Evolutionary conservation across 768 basidiomycete genomes (phyloP), one percentile per base, ranked within the genome.

Genomic region (Pisolithus albus): DNA sequence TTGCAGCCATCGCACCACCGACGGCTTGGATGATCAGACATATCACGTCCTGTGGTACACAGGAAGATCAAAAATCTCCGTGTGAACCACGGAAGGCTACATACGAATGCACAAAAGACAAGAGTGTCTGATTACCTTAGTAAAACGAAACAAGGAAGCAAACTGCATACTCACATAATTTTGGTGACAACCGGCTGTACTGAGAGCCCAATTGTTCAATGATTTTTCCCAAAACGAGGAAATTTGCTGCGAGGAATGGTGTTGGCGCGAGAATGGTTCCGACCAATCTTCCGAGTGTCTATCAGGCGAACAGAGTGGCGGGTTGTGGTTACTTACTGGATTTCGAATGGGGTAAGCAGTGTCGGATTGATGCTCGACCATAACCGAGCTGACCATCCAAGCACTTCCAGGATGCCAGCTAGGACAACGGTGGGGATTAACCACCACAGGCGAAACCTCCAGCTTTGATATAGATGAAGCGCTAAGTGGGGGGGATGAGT

Each of bases 341-440:
- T 75, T 51, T 75, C 59, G 60, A 69, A 80, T 0, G 75, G 67
- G 28, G 59, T 54, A 4, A 57, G 23, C 26, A 52, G 37, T 18
- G 47, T 19, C 6, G 57, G 47, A 18, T 55, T 59, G 21, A 54
- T 46, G 38, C 67, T 74, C 5, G 76, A 79, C 81, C 78, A 83
- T 4, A 81, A 59, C 18, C 82, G 64, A 1, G 69, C 83, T 6
- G 62, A 57, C 83, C 83, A 84, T 0, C 82, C 83, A 2, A 77
- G 52, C 7, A 76, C 58, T 59, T 85, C 84, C 9, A 75, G 60
- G 1, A 75, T 16, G 8, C 79, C 79, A 37, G 75, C 73, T 0
- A 80, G 57, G n/a, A 71, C 63, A 7, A 70, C 71, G 0, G 82
- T 83, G 0, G 74, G 73, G 45, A 80, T 24, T 9, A 83, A 56